Conservation (phyloP, 2,329 filamentous ascomycete species). For the Alternaria atra region DNA sequence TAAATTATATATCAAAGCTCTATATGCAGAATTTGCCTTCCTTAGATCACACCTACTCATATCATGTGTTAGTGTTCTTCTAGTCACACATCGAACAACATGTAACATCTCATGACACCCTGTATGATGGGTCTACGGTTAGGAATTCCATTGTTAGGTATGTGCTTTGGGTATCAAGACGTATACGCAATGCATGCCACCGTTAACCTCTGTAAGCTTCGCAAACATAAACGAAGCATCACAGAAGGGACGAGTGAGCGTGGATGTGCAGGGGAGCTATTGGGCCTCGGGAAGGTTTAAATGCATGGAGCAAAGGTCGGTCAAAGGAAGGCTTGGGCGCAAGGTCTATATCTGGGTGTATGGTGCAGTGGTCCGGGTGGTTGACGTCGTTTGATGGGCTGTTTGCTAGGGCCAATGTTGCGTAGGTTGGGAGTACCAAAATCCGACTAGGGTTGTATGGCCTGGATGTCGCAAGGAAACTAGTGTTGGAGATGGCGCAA, state of each 20-base stretch:
- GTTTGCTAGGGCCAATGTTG: constrained; percentile 6
- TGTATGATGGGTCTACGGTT: background rate
- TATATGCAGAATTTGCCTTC: background rate
- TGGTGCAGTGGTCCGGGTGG: background rate
- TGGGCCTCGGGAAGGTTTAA: background rate
- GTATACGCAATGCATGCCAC: background rate
- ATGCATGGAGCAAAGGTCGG: background rate
- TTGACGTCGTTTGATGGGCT: background rate
- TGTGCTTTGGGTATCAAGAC: background rate
- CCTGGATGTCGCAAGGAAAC: constrained; percentile 1
- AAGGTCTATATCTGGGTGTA: background rate
- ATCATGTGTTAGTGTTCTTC: background rate
- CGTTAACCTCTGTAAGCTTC: background rate
- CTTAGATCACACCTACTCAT: background rate
- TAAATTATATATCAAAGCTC: background rate
- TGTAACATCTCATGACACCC: background rate
- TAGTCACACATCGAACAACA: background rate
- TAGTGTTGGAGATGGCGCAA: background rate
- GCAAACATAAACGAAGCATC: constrained; percentile 14
- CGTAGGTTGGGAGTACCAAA: constrained; percentile 1
- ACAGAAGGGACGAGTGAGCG: background rate
- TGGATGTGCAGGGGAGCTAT: background rate
- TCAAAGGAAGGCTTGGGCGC: background rate
- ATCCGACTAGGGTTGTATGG: background rate
- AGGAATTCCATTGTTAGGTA: background rate